Evolutionary conservation across 2,329 filamentous ascomycete genomes (phyloP).

Genomic region (Sporothrix euskadiensis): DNA sequence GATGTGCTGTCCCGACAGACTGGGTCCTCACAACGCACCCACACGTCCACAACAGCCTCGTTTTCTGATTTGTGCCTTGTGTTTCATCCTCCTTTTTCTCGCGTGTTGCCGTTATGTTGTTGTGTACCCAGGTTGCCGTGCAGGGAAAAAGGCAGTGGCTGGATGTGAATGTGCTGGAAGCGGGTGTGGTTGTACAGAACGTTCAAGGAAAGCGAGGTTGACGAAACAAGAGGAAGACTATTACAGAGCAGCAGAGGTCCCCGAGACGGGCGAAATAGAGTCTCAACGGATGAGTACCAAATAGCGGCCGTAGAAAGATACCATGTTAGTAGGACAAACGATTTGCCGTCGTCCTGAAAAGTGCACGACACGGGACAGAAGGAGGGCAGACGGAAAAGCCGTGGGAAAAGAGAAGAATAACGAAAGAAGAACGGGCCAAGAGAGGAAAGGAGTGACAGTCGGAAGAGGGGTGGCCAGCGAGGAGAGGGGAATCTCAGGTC

Average conservation of each 20-base stretch:
- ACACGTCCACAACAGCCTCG: conserved; percentile 8
- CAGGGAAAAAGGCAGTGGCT: background rate
- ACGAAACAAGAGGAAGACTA: background rate
- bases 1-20: conserved; percentile 27
- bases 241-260: background rate
- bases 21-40: conserved; percentile 8
- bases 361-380: too few species aligned
- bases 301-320: background rate
- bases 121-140: conserved; percentile 8
- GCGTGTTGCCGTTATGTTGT: background rate
- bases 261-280: background rate
- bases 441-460: background rate
- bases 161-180: background rate
- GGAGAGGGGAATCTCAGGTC: background rate
- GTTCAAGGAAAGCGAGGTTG: background rate
- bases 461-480: background rate
- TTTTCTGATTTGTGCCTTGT: background rate
- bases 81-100: background rate
- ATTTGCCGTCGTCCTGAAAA: background rate
- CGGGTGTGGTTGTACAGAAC: background rate
- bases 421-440: background rate
- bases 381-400: too few species aligned
- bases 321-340: background rate
- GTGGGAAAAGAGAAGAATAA: too few species aligned
- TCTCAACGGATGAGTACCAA: background rate